phyloP scores from a whole-genome alignment of 805 yeast genomes.

The Lachancea waltii region DNA sequence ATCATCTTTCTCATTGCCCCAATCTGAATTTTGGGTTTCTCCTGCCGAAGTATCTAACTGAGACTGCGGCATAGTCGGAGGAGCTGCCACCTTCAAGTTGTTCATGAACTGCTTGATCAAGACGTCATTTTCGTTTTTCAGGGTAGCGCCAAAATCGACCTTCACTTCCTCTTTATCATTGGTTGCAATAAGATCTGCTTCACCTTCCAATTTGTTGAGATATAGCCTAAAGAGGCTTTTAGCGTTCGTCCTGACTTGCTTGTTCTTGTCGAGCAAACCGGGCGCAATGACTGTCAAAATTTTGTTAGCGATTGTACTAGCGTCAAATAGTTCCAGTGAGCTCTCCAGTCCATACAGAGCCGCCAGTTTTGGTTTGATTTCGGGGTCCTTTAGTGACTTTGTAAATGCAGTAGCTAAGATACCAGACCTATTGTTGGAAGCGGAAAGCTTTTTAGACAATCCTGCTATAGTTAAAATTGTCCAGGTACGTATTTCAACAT shows the following conservation, averaged over 20 bases:
- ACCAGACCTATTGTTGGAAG: slow-evolving; percentile 42
- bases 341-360: slow-evolving; percentile 69
- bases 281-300: slow-evolving; percentile 82
- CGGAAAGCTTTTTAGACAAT: slow-evolving; percentile 26
- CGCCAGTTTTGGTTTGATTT: slow-evolving; percentile 64
- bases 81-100: slow-evolving; percentile 13
- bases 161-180: slow-evolving; percentile 12
- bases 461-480: slow-evolving; percentile 25
- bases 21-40: slow-evolving; percentile 8
- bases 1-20: slow-evolving; percentile 28
- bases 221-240: slow-evolving; percentile 58
- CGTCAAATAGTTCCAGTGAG: slow-evolving; percentile 58
- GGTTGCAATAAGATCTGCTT: slow-evolving; percentile 30
- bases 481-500: slow-evolving; percentile 27
- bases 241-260: slow-evolving; percentile 67
- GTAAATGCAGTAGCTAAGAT: slow-evolving; percentile 84
- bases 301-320: slow-evolving; percentile 71
- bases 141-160: slow-evolving; percentile 20
- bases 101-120: slow-evolving; percentile 19
- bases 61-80: slow-evolving; percentile 1
- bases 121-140: slow-evolving; percentile 12
- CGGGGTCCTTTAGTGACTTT: slow-evolving; percentile 75
- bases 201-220: slow-evolving; percentile 45
- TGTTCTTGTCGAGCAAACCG: slow-evolving; percentile 68
- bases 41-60: slow-evolving; percentile 4